Percentiles rank a stretch among this genome's conserved stretches.
These are phyloP conservation scores for Apostasia ramifera DNA, from an alignment of 106 monocot genomes.

Conservation along the genomic window DNA sequence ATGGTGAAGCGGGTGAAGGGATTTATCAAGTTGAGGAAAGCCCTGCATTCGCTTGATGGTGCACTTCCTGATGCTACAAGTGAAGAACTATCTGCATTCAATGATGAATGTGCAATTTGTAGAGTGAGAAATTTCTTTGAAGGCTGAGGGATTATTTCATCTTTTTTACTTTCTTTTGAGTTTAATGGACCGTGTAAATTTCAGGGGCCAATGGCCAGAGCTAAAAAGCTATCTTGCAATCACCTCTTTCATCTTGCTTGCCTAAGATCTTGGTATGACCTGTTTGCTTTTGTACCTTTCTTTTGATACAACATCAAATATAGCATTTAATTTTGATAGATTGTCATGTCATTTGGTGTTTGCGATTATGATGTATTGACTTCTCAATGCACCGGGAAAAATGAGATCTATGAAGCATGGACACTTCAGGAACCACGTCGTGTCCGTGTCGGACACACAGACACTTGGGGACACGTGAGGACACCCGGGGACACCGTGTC, in stretches of 20 bases:
- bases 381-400: no score
- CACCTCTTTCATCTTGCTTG: conserved; percentile 96
- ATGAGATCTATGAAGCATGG: no score
- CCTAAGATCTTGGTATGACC: conserved; percentile 87
- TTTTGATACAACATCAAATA: conserved; percentile 4
- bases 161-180: neutral
- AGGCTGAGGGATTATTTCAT: neutral
- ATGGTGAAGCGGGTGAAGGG: conserved; percentile 64
- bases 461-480: no score
- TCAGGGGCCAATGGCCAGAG: conserved; percentile 94
- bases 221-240: conserved; percentile 86
- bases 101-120: conserved; percentile 99
- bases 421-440: no score
- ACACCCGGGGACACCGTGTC: no score
- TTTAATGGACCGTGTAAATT: conserved; percentile 11
- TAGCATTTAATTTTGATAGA: neutral
- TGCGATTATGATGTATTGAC: no score
- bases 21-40: conserved; percentile 69
- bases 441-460: no score
- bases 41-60: conserved; percentile 69
- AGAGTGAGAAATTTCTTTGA: conserved; percentile 39
- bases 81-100: conserved; percentile 69
- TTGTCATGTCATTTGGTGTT: no score
- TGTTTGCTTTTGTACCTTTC: neutral
- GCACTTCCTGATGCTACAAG: conserved; percentile 88